Evolutionary conservation across 768 basidiomycete species (phyloP), one percentile per base, ranked within the genome.

Genomic region (Panaeolus cyanescens): DNA sequence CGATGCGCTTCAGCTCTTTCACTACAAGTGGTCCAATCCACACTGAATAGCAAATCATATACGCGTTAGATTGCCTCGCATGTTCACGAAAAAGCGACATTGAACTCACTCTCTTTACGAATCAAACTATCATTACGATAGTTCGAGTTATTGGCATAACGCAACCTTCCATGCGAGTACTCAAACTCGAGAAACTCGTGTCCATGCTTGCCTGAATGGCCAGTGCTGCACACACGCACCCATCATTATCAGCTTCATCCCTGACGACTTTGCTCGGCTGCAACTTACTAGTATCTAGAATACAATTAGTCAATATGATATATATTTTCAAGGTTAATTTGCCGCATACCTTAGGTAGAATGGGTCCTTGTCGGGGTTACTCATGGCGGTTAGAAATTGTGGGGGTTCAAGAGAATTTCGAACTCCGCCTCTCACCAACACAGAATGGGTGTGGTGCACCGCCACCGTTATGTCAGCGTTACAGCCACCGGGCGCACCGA

Each of bases 141-240:
- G 77, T 99, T 99, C 9, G 96, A 98, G 82, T 99, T 99, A 82
- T 99, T 96, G 63, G 97, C 97, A 74, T 99, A 99, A 66, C 97
- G 87, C 59, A 99, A 84, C 65, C 96, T 90, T 36, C 96, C 96
- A 79, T 96, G 93, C 13, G 93, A 91, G 79, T 98, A 98, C 75
- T 99, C 96, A 69, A 99, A 99, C 74, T 99, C 96, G 50, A 99
- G 83, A 74, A 99, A 99, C 74, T 97, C 95, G 78, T 97, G 95
- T 20, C 95, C 96, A 69, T 96, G 95, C 74, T 95, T 95, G 62
- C 96, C 96, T 69, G 95, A 96, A 76, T 99, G 96, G n/a, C 97
- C 96, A 31, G 96, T 96, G 75, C 93, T 94, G 73, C 33, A 66
- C 59, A 54, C 33, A 34, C 25, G 25, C 13, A 42, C 55, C 63